phyloP scores from a whole-genome alignment of 2,329 filamentous ascomycete genomes.

The Trichoderma sp. region DNA sequence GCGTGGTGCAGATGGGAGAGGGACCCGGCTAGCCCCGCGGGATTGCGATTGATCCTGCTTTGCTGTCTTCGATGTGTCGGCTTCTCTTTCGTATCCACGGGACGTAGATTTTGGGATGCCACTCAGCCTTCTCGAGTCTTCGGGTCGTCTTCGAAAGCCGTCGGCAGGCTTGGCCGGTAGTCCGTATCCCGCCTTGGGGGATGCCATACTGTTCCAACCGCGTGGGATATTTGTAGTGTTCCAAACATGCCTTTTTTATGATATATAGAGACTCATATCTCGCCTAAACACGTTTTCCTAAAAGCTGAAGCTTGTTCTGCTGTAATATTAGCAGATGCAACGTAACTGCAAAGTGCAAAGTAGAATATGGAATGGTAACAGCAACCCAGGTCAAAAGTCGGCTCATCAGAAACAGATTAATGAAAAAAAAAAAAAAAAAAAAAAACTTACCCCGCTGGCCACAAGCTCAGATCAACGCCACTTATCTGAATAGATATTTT shows the following conservation, averaged over 20 bases:
- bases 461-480: background rate
- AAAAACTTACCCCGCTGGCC: background rate
- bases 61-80: conserved; percentile 27
- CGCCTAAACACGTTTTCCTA: conserved; percentile 1
- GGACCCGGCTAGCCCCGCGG: conserved; percentile 30
- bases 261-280: conserved; percentile 18
- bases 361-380: background rate
- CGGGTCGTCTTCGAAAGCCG: conserved; percentile 35
- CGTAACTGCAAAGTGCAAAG: background rate
- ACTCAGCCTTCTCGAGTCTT: conserved; percentile 29
- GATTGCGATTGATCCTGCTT: conserved; percentile 28
- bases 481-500: background rate
- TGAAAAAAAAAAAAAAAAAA: background rate
- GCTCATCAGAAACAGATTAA: background rate
- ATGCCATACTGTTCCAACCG: conserved; percentile 46
- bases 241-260: conserved; percentile 29
- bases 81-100: conserved; percentile 30
- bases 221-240: conserved; percentile 29
- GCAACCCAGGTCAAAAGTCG: background rate
- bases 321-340: conserved; percentile 12
- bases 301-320: background rate
- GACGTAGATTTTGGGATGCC: conserved; percentile 32
- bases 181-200: conserved; percentile 44
- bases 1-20: conserved; percentile 31
- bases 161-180: conserved; percentile 45